Evolutionary conservation across 176 grass and related monocot genomes (phyloP), one percentile per base, ranked within the genome.

Genomic region (Cocos nucifera): DNA sequence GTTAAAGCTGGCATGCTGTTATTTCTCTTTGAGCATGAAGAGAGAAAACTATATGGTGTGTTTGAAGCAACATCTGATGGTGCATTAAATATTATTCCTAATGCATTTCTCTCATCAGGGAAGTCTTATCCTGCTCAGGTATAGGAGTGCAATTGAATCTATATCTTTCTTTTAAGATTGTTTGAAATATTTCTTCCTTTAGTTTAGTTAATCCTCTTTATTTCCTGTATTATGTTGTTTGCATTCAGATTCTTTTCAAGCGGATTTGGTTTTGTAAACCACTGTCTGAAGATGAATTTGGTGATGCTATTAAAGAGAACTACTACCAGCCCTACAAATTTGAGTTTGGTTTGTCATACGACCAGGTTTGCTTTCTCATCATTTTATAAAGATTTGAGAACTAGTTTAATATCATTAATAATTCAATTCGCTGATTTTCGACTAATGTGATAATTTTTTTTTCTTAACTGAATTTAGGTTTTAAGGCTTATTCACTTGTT

Each of bases 21-120:
- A 58, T 85, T 85, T 69, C 61, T 85, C 48, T 85, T 72, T 73
- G 67, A 85, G 51, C 18, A 73, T 54, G 72, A 76, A 15, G 77
- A 85, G 22, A 65, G 24, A 63, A 80, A 80, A 58, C 67, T 85
- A 64, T 69, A 80, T 80, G 82, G 82, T 15, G 82, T 80, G 55
- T 85, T 85, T 56, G 77, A 85, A 71, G 82, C 82, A 73, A 80
- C 82, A 76, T 85, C 82, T 68, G 77, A 80, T 80, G 77, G 82
- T 49, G 69, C 67, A 17, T 16, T 72, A 72, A 59, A 85, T 70
- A 85, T 85, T 54, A 72, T 85, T 71, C 82, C 82, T 55, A 73
- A 72, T 80, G 82, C 82, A 73, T 80, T 32, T 64, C 4, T 22
- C 27, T 64, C 77, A 54, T 19, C 72, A 59, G 76, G 77, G 55